Evolutionary conservation across 2,329 filamentous ascomycete species (phyloP), one percentile per base, ranked within the genome.

Genomic region (Aspergillus tamarii): DNA sequence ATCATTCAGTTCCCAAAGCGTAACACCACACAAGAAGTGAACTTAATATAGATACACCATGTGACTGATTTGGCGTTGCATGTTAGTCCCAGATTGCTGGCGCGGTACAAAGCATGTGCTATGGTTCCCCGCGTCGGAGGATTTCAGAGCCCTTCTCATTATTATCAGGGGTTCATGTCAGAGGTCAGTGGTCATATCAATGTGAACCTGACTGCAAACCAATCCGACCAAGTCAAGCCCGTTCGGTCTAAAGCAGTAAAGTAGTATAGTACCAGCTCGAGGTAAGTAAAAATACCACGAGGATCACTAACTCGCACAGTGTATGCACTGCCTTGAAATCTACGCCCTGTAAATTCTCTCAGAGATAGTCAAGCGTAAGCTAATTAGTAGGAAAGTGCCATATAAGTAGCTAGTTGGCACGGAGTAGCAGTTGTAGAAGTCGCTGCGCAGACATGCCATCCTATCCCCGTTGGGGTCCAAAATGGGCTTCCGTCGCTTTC

Each of bases 321-420:
- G 32, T 12, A 55, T 26, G 32, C 32, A 39, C 52, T 19, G 34
- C 30, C 21, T 19, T 21, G 32, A 16, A 39, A 39, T 23, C 52
- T 55, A 55, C 52, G 52, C 21, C 52, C 34, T 55, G 52, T 32
- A 26, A 19, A 19, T 26, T 34, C 43, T 54, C 32, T 21, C 32
- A 16, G 26, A 26, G 9, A 34, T 28, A 55, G 32, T 16, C 32
- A 26, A 55, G 32, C 39, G 52, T 8, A 23, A 26, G n/a, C 32
- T 55, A 55, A 55, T 55, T 55, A 55, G 52, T 55, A 32, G 34
- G 19, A 55, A 55, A 21, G 32, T 36, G 52, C 32, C 34, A 36
- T 26, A 28, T 36, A 39, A 28, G 52, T 41, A 55, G 52, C 52
- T 55, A 55, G 32, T 55, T 9, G 52, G 10, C 52, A 55, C 36